phyloP scores from a whole-genome alignment of 2,329 filamentous ascomycete species.

The Penicillium griseofulvum region DNA sequence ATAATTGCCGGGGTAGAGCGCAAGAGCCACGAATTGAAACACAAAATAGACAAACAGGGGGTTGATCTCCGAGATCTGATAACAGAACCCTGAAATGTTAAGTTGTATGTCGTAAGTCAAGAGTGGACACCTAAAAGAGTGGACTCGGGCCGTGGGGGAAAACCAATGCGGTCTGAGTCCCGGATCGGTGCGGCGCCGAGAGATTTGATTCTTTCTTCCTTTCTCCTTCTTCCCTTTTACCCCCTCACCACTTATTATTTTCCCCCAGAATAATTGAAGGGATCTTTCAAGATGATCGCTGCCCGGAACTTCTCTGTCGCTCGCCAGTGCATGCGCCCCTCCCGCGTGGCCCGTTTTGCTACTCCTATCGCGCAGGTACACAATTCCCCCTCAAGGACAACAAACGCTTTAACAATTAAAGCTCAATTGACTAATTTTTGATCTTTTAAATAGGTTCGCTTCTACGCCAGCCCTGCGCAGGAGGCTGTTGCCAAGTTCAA shows the following conservation, averaged over 20 bases:
- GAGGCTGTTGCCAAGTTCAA: constrained; percentile 89
- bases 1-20: constrained; percentile 34
- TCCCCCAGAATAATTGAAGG: constrained; percentile 18
- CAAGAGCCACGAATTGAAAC: constrained; percentile 12
- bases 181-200: constrained; percentile 26
- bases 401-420: constrained; percentile 10
- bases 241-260: constrained; percentile 21
- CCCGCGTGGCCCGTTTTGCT: constrained; percentile 48
- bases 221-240: constrained; percentile 15
- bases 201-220: constrained; percentile 25
- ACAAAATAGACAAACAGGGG: neutral
- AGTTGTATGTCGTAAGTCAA: constrained; percentile 1
- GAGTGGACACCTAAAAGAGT: constrained; percentile 12
- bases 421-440: constrained; percentile 21
- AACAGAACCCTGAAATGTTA: neutral
- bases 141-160: constrained; percentile 20
- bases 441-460: constrained; percentile 54
- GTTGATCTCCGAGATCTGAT: constrained; percentile 1
- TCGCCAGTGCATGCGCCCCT: constrained; percentile 74
- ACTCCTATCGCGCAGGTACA: constrained; percentile 58
- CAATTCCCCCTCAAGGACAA: constrained; percentile 13
- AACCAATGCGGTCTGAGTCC: constrained; percentile 25
- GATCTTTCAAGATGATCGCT: constrained; percentile 69
- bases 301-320: constrained; percentile 72
- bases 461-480: constrained; percentile 53